These are phyloP conservation scores for Salvia hispanica DNA, from an alignment of 257 asterid genomes.

Conservation along the genomic window DNA sequence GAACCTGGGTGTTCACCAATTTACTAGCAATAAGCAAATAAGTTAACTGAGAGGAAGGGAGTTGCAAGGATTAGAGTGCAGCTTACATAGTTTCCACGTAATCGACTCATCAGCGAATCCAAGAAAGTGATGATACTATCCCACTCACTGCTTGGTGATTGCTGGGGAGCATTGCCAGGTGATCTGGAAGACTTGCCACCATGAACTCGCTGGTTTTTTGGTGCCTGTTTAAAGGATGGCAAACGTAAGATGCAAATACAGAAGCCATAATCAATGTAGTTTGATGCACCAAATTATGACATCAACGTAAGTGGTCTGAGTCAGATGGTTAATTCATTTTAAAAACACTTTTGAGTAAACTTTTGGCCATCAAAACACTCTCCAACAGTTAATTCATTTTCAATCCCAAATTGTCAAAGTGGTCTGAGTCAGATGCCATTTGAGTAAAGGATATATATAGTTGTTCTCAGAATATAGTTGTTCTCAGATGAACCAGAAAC, in stretches of 20 bases:
- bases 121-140: constrained; percentile 88
- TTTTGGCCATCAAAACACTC: not conserved
- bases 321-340: too few relatives aligned
- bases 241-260: constrained; percentile 21
- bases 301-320: not conserved
- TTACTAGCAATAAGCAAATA: constrained; percentile 17
- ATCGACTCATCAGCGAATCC: constrained; percentile 82
- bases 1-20: constrained; percentile 62
- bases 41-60: constrained; percentile 1
- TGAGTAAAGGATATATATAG: not conserved
- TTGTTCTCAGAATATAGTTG: not conserved
- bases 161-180: constrained; percentile 72
- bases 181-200: constrained; percentile 94
- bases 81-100: constrained; percentile 73
- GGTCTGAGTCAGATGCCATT: constrained; percentile 11
- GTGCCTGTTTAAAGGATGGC: constrained; percentile 57
- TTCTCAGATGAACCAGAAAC: constrained; percentile 12
- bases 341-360: too few relatives aligned
- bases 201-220: constrained; percentile 88
- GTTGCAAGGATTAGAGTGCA: not conserved
- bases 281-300: too few relatives aligned
- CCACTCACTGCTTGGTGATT: constrained; percentile 86
- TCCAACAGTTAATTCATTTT: not conserved
- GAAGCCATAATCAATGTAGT: constrained; percentile 3
- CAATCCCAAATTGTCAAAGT: not conserved